A percentile compares a stretch with the other conserved stretches of the same genome.
These are phyloP conservation scores for Papiliotrema laurentii DNA, from an alignment of 1,284 basidiomycete species.

Conservation along the genomic window DNA sequence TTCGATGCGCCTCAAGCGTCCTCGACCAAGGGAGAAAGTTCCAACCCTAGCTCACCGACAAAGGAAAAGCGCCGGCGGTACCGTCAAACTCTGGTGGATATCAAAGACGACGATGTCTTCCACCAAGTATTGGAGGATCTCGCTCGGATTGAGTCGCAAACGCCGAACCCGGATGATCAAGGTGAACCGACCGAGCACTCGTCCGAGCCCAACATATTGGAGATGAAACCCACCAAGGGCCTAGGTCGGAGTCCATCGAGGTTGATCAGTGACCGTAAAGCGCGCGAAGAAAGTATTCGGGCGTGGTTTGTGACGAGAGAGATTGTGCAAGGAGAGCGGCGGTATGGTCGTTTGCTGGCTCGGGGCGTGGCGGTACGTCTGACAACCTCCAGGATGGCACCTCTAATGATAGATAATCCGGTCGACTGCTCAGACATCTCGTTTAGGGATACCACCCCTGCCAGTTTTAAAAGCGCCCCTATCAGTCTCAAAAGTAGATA, in stretches of 20 bases:
- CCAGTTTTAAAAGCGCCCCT: no score
- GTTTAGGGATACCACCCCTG: no score
- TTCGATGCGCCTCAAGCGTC: no score
- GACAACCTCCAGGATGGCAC: not conserved
- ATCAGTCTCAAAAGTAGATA: no score
- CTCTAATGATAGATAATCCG: not conserved
- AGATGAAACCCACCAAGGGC: not conserved
- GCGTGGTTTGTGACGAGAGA: slow-evolving; percentile 36
- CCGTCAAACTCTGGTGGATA: slow-evolving; percentile 26
- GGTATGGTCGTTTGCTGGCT: slow-evolving; percentile 23
- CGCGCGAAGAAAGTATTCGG: slow-evolving; percentile 7
- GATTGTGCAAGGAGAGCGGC: slow-evolving; percentile 28
- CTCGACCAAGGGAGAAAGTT: no score
- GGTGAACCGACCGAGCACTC: not conserved
- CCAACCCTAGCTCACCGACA: not conserved
- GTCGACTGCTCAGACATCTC: not conserved
- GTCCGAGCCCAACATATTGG: not conserved
- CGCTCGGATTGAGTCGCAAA: slow-evolving; percentile 10
- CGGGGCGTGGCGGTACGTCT: slow-evolving; percentile 24
- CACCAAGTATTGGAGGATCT: slow-evolving; percentile 22
- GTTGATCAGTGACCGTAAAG: not conserved
- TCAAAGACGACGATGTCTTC: slow-evolving; percentile 28
- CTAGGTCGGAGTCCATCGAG: not conserved
- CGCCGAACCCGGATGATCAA: slow-evolving; percentile 1
- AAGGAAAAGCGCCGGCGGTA: slow-evolving; percentile 10